These are phyloP conservation scores for Podaxis rugospora DNA, from an alignment of 768 basidiomycete species.

Conservation along the genomic window DNA sequence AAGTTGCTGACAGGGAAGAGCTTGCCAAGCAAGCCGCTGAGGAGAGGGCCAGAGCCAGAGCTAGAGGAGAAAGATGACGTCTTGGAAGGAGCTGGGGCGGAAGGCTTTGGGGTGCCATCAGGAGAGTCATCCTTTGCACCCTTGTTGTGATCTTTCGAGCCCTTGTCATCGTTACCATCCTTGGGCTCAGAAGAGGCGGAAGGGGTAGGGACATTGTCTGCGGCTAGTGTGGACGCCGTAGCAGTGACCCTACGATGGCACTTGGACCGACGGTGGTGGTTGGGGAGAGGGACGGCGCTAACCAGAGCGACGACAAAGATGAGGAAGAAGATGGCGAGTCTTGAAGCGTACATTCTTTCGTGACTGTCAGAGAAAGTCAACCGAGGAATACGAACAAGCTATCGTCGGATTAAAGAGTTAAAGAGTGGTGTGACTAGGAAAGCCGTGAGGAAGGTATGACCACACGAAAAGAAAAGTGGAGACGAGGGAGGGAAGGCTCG, in stretches of 20 bases:
- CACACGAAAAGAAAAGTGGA: constrained; percentile 15
- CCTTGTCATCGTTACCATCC: not conserved
- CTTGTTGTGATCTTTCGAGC: too few species aligned
- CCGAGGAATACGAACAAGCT: not conserved
- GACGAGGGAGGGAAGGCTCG: constrained; percentile 4
- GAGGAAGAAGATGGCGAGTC: constrained; percentile 19
- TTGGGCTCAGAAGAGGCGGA: not conserved
- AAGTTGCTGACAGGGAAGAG: constrained; percentile 39
- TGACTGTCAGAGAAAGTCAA: not conserved
- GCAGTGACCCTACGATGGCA: constrained; percentile 1
- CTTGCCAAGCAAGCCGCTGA: constrained; percentile 20
- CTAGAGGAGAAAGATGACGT: constrained; percentile 15
- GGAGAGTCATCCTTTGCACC: not conserved
- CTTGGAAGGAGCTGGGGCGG: constrained; percentile 4
- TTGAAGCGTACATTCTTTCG: constrained; percentile 17
- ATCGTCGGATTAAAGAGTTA: constrained; percentile 1
- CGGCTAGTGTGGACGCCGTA: not conserved
- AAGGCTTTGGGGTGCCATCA: not conserved
- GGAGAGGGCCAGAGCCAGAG: not conserved
- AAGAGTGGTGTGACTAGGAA: constrained; percentile 11
- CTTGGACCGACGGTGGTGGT: constrained; percentile 15
- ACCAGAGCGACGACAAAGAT: constrained; percentile 20
- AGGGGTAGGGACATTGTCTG: not conserved
- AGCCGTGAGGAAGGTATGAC: constrained; percentile 16
- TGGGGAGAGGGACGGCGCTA: constrained; percentile 17